Percentiles rank a stretch among this genome's conserved stretches.
Conservation (phyloP, 2,329 filamentous ascomycete genomes). For the Aspergillus versicolor region DNA sequence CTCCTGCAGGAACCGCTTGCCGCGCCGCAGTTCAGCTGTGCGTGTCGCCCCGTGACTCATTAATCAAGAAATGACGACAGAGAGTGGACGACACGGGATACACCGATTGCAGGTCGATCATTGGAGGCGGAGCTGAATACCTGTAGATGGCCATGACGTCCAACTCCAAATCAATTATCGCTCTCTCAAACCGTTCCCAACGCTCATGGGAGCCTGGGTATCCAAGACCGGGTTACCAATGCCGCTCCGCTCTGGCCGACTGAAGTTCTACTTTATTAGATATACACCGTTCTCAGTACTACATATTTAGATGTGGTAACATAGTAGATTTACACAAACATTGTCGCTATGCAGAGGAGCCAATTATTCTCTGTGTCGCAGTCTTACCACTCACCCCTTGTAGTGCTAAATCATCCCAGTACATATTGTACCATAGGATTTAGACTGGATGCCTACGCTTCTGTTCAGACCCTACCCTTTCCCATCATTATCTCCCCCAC, state of each 20-base stretch:
- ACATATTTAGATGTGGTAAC: too few species aligned
- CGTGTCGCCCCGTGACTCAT: slow-evolving; percentile 18
- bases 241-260: too few species aligned
- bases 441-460: neutral
- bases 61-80: neutral
- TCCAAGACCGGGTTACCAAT: neutral
- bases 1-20: slow-evolving; percentile 33
- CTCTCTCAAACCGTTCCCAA: neutral
- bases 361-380: too few species aligned
- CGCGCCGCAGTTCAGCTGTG: slow-evolving; percentile 29
- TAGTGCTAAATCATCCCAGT: too few species aligned
- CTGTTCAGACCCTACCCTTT: neutral
- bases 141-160: neutral
- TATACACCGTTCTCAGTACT: too few species aligned
- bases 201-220: neutral
- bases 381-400: too few species aligned
- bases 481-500: neutral
- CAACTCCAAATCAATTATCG: neutral
- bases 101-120: neutral
- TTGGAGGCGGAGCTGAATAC: neutral
- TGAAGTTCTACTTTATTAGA: too few species aligned
- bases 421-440: too few species aligned
- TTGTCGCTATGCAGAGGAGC: too few species aligned
- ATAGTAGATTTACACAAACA: too few species aligned
- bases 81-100: neutral